Evolutionary conservation across 2,329 filamentous ascomycete genomes (phyloP).

Genomic region (Geosmithia morbida): DNA sequence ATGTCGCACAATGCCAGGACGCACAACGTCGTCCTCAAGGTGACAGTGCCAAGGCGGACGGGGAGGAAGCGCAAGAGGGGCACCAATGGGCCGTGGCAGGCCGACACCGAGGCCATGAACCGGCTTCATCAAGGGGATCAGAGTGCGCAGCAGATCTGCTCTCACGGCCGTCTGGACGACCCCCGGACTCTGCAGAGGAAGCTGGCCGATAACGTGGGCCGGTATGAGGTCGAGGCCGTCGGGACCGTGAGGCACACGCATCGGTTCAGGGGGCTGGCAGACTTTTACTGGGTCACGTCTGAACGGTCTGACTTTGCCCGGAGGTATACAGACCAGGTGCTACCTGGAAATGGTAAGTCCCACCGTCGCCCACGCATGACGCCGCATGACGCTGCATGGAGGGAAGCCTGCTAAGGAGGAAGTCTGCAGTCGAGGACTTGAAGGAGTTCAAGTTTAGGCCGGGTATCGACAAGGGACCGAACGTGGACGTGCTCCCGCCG

Average conservation of each 20-base stretch:
- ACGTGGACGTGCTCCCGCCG: constrained; percentile 63
- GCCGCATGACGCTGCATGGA: neutral
- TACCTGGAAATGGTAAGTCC: constrained; percentile 54
- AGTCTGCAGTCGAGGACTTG: constrained; percentile 28
- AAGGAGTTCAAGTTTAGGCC: constrained; percentile 53
- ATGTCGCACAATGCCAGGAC: constrained; percentile 62
- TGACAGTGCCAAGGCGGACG: constrained; percentile 76
- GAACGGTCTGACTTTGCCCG: constrained; percentile 51
- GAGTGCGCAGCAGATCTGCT: constrained; percentile 16
- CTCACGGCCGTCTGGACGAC: constrained; percentile 33
- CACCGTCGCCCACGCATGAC: no score
- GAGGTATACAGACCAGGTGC: constrained; percentile 54
- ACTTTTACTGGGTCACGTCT: constrained; percentile 69
- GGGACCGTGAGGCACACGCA: constrained; percentile 68
- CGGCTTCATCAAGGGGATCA: neutral
- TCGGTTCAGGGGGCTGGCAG: constrained; percentile 74
- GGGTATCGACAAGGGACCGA: constrained; percentile 39
- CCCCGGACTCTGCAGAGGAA: constrained; percentile 43
- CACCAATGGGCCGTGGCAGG: constrained; percentile 49
- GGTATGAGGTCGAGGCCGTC: constrained; percentile 54
- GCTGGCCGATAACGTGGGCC: constrained; percentile 54
- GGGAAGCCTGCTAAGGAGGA: no score
- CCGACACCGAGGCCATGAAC: constrained; percentile 18
- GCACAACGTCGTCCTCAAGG: constrained; percentile 73
- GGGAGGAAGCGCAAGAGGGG: constrained; percentile 76